Evolutionary conservation across 495 filamentous ascomycete genomes (phyloP).

Genomic region (Neurospora sp.): DNA sequence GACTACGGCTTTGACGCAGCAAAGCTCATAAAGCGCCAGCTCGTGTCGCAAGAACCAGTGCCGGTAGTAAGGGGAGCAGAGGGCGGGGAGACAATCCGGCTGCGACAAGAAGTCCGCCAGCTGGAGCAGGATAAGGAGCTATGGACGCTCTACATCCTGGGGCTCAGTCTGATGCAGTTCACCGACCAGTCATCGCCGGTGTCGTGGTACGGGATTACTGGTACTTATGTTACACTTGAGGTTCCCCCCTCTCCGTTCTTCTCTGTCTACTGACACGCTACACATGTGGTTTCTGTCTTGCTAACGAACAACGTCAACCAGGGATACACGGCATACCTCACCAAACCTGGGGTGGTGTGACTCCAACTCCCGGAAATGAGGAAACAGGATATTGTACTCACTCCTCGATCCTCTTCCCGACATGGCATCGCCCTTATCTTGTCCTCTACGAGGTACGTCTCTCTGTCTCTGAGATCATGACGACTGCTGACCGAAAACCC

Average conservation of each 20-base stretch:
- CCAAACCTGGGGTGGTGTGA: constrained; percentile 47
- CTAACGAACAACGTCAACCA: constrained; percentile 9
- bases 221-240: constrained; percentile 6
- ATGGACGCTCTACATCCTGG: constrained; percentile 52
- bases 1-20: constrained; percentile 32
- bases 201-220: constrained; percentile 51
- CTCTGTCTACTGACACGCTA: constrained; percentile 2
- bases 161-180: constrained; percentile 43
- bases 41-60: constrained; percentile 1
- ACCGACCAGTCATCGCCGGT: constrained; percentile 41
- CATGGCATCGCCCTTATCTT: constrained; percentile 67
- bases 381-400: constrained; percentile 56
- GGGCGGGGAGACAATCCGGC: constrained; percentile 5
- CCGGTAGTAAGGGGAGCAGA: constrained; percentile 13
- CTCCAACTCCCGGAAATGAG: constrained; percentile 33
- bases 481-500: not conserved
- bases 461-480: constrained; percentile 4
- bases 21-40: constrained; percentile 15
- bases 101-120: constrained; percentile 43
- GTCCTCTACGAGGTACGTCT: constrained; percentile 52
- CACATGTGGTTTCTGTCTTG: not conserved
- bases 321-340: constrained; percentile 59
- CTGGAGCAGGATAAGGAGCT: constrained; percentile 45
- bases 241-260: not conserved
- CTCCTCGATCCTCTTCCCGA: constrained; percentile 53